Evolutionary conservation across 2,329 filamentous ascomycete species (phyloP), one percentile per base, ranked within the genome.

Genomic region (Bretziella fagacearum): DNA sequence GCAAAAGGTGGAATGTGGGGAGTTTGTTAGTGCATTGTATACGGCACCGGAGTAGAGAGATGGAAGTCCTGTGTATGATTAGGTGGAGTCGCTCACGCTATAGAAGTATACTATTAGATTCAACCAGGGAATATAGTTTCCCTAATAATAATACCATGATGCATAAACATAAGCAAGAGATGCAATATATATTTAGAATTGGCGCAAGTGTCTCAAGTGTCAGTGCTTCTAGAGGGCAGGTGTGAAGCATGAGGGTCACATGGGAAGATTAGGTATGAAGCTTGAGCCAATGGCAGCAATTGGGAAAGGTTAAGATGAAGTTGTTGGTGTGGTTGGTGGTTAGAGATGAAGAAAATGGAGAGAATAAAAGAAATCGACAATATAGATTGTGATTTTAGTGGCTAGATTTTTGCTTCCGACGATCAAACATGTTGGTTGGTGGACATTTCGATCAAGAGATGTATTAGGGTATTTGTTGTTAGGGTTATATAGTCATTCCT

Each of bases 1-100:
- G 65, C 89, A 95, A 65, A 78, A 78, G 55, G 78, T 94, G 8
- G 84, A 91, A 60, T 95, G 87, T 59, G 89, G 89, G 15, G 73
- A 82, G 52, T 78, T 75, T 53, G 79, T 87, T 10, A 89, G 82
- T 48, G 84, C 79, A 13, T 80, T 94, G 3, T 96, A 91, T 63
- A 93, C 84, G 30, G 67, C 48, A 11, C 44, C 48, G 11, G 33
- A 15, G 15, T 33, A 25, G 33, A 26, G 40, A 8, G 27, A 41
- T 30, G 40, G 27, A 25, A 26, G n/a, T n/a, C 7, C 17, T 23
- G 20, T 6, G 23, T 42, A 30, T 43, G 23, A 20, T 43, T 30
- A 33, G 30, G 30, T 33, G 13, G n/a, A n/a, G n/a, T n/a, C n/a
- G n/a, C n/a, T n/a, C n/a, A n/a, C n/a, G n/a, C n/a, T n/a, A n/a